Conservation (phyloP, 2,329 filamentous ascomycete genomes). For the Aspergillus aculeatus region DNA sequence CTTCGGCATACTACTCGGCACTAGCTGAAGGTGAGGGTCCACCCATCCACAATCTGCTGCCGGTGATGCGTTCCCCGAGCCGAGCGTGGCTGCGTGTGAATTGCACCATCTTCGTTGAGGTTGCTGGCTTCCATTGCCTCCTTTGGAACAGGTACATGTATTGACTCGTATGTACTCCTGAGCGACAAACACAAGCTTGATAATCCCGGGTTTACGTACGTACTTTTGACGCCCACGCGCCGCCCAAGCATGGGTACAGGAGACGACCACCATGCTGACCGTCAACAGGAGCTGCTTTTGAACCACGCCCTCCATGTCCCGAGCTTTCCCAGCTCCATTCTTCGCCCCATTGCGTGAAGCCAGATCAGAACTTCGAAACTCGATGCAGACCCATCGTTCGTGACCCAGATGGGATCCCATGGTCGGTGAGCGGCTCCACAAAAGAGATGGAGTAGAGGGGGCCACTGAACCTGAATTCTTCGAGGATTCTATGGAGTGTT, state of each 20-base stretch:
- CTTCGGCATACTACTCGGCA: not conserved
- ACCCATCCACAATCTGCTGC: not conserved
- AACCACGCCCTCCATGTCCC: too few relatives aligned
- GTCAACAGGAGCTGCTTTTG: too few relatives aligned
- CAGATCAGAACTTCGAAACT: not conserved
- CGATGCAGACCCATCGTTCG: not conserved
- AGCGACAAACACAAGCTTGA: not conserved
- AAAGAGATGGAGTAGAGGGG: not conserved
- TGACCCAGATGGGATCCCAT: not conserved
- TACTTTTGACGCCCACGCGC: too few relatives aligned
- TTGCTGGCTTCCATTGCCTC: not conserved
- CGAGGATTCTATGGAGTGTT: too few relatives aligned
- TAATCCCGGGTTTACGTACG: too few relatives aligned
- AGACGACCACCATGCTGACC: too few relatives aligned
- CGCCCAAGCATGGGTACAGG: too few relatives aligned
- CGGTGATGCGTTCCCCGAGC: not conserved
- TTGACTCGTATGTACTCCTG: not conserved
- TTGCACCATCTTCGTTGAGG: not conserved
- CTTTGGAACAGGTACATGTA: not conserved
- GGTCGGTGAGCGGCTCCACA: not conserved
- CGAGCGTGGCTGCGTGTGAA: not conserved
- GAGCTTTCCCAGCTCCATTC: too few relatives aligned
- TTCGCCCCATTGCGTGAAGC: not conserved
- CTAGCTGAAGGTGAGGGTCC: constrained; percentile 2
- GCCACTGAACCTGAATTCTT: not conserved